These are phyloP conservation scores for Kalanchoe fedtschenkoi DNA, from an alignment of 164 flowering plant species.

Conservation along the genomic window DNA sequence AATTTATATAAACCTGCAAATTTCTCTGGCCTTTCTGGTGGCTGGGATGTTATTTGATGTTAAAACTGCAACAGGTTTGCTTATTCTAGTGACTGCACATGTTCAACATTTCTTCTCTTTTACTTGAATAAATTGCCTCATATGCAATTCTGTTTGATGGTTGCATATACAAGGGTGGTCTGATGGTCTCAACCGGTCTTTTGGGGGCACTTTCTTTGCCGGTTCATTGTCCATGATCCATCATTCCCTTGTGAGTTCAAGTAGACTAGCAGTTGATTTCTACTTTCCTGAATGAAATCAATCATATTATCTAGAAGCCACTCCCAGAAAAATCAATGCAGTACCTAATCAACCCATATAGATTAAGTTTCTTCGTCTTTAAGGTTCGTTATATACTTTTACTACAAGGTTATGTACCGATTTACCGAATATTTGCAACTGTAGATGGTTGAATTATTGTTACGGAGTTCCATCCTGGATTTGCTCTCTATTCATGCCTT, in stretches of 20 bases:
- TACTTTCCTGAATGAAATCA: not conserved
- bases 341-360: too few species aligned
- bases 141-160: conserved; percentile 19
- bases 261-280: not conserved
- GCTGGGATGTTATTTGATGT: conserved; percentile 50
- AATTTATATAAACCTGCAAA: conserved; percentile 74
- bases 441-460: not conserved
- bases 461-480: conserved; percentile 84
- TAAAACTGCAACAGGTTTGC: conserved; percentile 56
- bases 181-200: conserved; percentile 54
- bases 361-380: too few species aligned
- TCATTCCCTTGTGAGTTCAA: conserved; percentile 73
- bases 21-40: conserved; percentile 68
- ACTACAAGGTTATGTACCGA: too few species aligned
- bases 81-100: not conserved
- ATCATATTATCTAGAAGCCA: too few species aligned
- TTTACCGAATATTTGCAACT: not conserved
- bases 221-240: conserved; percentile 35
- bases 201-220: conserved; percentile 48
- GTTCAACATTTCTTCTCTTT: not conserved
- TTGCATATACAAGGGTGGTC: conserved; percentile 41
- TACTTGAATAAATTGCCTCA: not conserved
- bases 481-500: conserved; percentile 67
- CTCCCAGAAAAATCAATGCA: too few species aligned
- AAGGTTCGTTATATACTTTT: too few species aligned